Percentiles rank a stretch among this genome's conserved stretches.
Conservation (phyloP, 2,329 filamentous ascomycete genomes). For the Claviceps maximensis region DNA sequence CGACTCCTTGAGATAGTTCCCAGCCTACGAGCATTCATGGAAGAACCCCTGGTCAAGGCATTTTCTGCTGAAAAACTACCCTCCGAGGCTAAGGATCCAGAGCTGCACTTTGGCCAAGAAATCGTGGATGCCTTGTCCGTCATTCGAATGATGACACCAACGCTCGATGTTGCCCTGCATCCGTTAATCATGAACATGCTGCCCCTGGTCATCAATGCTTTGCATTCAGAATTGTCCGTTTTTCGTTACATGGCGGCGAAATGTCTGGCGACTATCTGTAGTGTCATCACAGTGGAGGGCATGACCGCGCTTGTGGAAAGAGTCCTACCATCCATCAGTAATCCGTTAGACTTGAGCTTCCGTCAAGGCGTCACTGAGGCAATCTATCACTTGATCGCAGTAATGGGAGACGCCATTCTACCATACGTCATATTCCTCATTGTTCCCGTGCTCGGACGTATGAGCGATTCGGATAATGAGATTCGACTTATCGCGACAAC, state of each 20-base stretch:
- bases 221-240: constrained; percentile 80
- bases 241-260: constrained; percentile 96
- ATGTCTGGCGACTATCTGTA: constrained; percentile 93
- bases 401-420: constrained; percentile 92
- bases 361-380: constrained; percentile 90
- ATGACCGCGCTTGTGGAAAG: constrained; percentile 94
- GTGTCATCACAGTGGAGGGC: constrained; percentile 83
- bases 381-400: constrained; percentile 92
- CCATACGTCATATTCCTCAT: constrained; percentile 99
- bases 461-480: constrained; percentile 97
- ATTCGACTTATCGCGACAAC: constrained; percentile 90
- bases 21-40: constrained; percentile 68
- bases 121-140: constrained; percentile 90
- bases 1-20: constrained; percentile 72
- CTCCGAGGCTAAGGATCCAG: constrained; percentile 56
- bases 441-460: constrained; percentile 87
- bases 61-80: constrained; percentile 65
- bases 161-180: constrained; percentile 61
- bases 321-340: constrained; percentile 83
- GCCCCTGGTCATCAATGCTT: constrained; percentile 72
- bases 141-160: constrained; percentile 85
- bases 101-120: constrained; percentile 71
- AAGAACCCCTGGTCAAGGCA: constrained; percentile 61
- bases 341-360: constrained; percentile 74
- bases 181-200: constrained; percentile 72